Conservation (phyloP, 192 early-diverging fungal genomes). For the Endogone sp. region DNA sequence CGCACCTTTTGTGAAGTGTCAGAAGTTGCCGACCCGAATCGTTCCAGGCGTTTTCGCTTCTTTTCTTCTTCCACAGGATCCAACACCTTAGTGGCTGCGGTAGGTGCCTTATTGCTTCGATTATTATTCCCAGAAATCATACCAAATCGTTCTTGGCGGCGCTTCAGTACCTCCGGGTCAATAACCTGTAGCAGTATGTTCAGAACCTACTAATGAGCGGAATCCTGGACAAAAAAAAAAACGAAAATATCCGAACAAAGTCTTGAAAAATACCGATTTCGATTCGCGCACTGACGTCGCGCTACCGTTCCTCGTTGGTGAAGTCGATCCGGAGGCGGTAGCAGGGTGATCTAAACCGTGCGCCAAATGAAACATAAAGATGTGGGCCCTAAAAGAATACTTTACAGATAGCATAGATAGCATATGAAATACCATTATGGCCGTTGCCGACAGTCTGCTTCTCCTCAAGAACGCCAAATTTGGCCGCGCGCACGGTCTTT, state of each 20-base stretch:
- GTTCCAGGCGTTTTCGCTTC: constrained; percentile 58
- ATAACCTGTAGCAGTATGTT: too few species aligned
- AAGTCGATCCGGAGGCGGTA: neutral
- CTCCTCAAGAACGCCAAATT: constrained; percentile 43
- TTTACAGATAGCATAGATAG: too few species aligned
- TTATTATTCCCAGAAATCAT: constrained; percentile 13
- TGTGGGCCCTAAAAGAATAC: too few species aligned
- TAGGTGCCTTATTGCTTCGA: constrained; percentile 3
- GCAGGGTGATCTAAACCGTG: neutral
- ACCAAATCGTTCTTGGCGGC: constrained; percentile 51
- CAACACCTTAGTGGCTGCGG: neutral
- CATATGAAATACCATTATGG: too few species aligned
- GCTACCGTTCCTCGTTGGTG: neutral
- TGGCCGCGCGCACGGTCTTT: constrained; percentile 44
- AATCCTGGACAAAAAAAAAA: neutral
- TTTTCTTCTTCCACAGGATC: constrained; percentile 57
- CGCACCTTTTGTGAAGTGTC: neutral
- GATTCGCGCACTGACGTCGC: neutral
- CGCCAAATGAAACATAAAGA: neutral
- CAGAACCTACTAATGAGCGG: neutral
- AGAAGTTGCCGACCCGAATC: constrained; percentile 34
- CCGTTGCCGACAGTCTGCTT: too few species aligned
- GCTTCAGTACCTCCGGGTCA: constrained; percentile 47
- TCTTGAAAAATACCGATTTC: neutral
- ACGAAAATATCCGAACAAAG: neutral